Evolutionary conservation across 1,139 yeast genomes (phyloP).

Genomic region (Wickerhamiella infanticola): DNA sequence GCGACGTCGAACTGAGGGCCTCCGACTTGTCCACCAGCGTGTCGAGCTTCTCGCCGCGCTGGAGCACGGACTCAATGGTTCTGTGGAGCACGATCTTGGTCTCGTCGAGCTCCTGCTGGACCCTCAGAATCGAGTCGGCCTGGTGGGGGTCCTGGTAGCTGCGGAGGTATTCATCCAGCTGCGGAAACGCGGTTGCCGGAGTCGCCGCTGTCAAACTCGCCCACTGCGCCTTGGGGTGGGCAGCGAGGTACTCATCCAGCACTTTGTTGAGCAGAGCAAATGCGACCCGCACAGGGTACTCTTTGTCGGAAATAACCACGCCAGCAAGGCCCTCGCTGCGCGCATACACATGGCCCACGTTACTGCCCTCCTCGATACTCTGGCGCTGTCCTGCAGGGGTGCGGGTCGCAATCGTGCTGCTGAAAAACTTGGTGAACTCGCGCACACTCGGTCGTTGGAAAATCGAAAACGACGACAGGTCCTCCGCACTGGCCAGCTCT

Average conservation of each 20-base stretch:
- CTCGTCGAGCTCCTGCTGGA: slow-evolving; percentile 94
- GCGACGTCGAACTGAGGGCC: slow-evolving; percentile 72
- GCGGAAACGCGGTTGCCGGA: slow-evolving; percentile 38
- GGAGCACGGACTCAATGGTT: slow-evolving; percentile 85
- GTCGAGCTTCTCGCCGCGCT: slow-evolving; percentile 92
- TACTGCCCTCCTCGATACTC: slow-evolving; percentile 79
- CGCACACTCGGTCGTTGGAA: slow-evolving; percentile 45
- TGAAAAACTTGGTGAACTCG: slow-evolving; percentile 89
- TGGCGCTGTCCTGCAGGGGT: slow-evolving; percentile 86
- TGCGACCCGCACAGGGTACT: slow-evolving; percentile 96
- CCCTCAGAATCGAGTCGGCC: slow-evolving; percentile 94
- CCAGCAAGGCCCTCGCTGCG: slow-evolving; percentile 90
- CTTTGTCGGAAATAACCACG: slow-evolving; percentile 82
- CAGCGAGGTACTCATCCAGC: slow-evolving; percentile 74
- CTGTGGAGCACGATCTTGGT: slow-evolving; percentile 92
- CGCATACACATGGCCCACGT: slow-evolving; percentile 83
- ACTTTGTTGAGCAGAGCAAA: slow-evolving; percentile 82
- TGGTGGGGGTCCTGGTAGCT: slow-evolving; percentile 94
- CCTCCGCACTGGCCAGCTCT: slow-evolving; percentile 69
- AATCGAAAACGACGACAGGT: slow-evolving; percentile 71
- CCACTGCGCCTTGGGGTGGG: slow-evolving; percentile 72
- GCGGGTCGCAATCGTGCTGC: slow-evolving; percentile 80
- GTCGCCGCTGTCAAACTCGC: slow-evolving; percentile 28
- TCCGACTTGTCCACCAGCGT: slow-evolving; percentile 89
- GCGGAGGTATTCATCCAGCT: slow-evolving; percentile 51